phyloP scores from a whole-genome alignment of 1,139 yeast genomes.

The Citeromyces siamensis region DNA sequence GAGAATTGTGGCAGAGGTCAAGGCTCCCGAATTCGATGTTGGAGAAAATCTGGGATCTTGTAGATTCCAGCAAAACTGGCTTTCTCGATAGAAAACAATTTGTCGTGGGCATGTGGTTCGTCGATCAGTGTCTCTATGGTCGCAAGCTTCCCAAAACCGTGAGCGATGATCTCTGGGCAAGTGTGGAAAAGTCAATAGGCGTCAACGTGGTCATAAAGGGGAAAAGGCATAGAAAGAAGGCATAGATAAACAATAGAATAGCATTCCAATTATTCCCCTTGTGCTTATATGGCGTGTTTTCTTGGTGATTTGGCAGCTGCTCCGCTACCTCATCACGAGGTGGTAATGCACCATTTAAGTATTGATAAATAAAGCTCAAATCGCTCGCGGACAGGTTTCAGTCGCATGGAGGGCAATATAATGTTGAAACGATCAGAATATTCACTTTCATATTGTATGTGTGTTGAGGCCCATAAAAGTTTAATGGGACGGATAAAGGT shows the following conservation, averaged over 20 bases:
- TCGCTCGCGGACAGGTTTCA: too few relatives aligned
- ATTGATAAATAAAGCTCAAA: too few relatives aligned
- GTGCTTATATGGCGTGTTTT: too few relatives aligned
- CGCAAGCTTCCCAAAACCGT: constrained; percentile 68
- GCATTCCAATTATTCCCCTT: too few relatives aligned
- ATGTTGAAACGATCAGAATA: too few relatives aligned
- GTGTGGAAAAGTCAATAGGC: constrained; percentile 38
- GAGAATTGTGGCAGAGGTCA: constrained; percentile 72
- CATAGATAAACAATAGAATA: neutral
- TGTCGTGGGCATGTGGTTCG: constrained; percentile 90
- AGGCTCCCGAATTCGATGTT: constrained; percentile 53
- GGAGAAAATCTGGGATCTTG: constrained; percentile 64
- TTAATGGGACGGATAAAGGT: too few relatives aligned
- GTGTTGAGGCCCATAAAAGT: too few relatives aligned
- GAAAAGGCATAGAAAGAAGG: constrained; percentile 9
- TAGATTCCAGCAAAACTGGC: constrained; percentile 42
- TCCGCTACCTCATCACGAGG: too few relatives aligned
- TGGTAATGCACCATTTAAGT: too few relatives aligned
- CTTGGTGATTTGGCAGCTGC: too few relatives aligned
- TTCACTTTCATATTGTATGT: too few relatives aligned
- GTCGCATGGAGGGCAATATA: too few relatives aligned
- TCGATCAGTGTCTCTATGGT: constrained; percentile 93
- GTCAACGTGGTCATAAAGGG: constrained; percentile 17
- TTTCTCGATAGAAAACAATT: constrained; percentile 47
- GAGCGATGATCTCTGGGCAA: constrained; percentile 49